Base-by-base conservation (phyloP, 306 rosid species). In the Cucurbita ficifolia region DNA sequence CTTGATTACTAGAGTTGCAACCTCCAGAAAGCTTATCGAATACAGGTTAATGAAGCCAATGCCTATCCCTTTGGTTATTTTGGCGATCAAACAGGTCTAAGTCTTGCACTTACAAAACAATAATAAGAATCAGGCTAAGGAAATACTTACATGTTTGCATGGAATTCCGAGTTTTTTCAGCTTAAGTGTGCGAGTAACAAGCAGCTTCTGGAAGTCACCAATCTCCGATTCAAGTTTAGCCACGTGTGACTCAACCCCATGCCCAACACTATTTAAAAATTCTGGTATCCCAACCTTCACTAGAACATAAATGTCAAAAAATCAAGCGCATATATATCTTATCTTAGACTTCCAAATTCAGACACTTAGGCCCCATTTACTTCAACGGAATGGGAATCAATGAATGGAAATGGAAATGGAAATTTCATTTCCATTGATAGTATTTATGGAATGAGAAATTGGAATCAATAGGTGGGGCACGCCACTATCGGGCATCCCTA, bases 241-340 rank as follows among this genome's bases (percentile, higher is more conserved):
- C 14, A 81, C 90, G 77, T 89, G 95, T 51, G 97, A 65, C 53
- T 92, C 96, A 10, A 88, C 89, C 35, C 89, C 97, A 1, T 87
- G 82, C 63, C 97, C 97, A 59, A 92, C 81, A 76, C 96, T 96
- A 24, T 49, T 88, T 33, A 92, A 82, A 85, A 92, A 92, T 43
- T 89, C 97, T 0, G 89, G 90, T 79, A 92, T 92, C 54, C 97
- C 95, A 40, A 92, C 95, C 86, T 89, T 92, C 19, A 76, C 94
- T 92, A 90, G 74, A 80, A 45, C 58, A 50, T 50, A 17, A 70
- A 70, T 50, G 74, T 49, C 59, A 70, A 50, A 43, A 68, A 70
- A 70, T 46, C 59, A 70, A 49, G 74, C 46, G 12, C 59, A 45
- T 14, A 24, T 46, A 68, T 18, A 68, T 21, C 10, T 13, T 24